A percentile compares a stretch with the other conserved stretches of the same genome.
Conservation (phyloP, 148 eudicot species). For the Chenopodium berlandieri region DNA sequence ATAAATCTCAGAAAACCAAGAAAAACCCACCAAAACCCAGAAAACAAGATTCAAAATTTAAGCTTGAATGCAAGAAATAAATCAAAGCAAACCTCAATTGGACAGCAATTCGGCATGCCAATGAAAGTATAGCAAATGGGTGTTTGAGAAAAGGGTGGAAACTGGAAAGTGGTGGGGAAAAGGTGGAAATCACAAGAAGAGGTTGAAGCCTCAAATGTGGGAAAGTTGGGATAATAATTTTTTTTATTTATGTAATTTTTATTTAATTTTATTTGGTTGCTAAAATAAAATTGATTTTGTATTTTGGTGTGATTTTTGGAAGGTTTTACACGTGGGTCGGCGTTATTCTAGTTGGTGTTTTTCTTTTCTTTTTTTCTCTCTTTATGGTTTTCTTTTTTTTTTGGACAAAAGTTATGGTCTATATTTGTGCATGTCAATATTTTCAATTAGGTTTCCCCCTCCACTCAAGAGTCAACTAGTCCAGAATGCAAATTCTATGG, state of each 20-base stretch:
- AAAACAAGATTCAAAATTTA: not conserved
- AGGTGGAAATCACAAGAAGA: not conserved
- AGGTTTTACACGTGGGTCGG: slow-evolving; percentile 31
- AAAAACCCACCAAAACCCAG: not conserved
- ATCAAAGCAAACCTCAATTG: not conserved
- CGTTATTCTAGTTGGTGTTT: not conserved
- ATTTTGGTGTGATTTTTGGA: slow-evolving; percentile 11
- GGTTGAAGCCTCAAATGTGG: slow-evolving; percentile 22
- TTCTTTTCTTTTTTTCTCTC: too few species aligned
- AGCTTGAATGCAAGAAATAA: slow-evolving; percentile 4
- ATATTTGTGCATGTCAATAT: not conserved
- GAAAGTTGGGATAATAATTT: slow-evolving; percentile 20
- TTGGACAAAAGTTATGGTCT: too few species aligned
- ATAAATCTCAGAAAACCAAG: not conserved
- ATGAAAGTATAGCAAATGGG: not conserved
- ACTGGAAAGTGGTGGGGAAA: not conserved
- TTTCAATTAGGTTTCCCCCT: not conserved
- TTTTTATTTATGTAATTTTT: not conserved
- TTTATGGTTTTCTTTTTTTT: too few species aligned
- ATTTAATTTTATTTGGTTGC: not conserved
- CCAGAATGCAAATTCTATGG: too few species aligned
- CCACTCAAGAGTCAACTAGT: not conserved
- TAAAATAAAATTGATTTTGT: not conserved
- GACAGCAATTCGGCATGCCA: not conserved
- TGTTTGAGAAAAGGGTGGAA: not conserved